Evolutionary conservation across 106 monocot genomes (phyloP).

Genomic region (Allium cepa): DNA sequence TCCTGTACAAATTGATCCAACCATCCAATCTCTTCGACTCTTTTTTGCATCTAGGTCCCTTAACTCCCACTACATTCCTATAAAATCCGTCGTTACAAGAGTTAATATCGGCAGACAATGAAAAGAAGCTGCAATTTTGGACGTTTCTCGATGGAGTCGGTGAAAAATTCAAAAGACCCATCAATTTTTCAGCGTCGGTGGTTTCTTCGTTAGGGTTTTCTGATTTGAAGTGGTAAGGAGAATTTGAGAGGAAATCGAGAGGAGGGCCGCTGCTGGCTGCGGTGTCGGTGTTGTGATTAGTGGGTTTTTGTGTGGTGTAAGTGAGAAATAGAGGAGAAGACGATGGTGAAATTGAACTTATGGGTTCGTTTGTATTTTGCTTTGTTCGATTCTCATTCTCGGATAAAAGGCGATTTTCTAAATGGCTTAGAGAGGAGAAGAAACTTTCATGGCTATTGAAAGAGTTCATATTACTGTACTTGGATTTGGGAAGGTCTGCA

Average conservation of each 20-base stretch:
- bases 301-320: not conserved
- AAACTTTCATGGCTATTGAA: not conserved
- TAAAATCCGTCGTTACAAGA: constrained; percentile 24
- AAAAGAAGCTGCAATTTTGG: not conserved
- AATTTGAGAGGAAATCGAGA: constrained; percentile 19
- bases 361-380: not conserved
- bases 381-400: not conserved
- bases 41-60: constrained; percentile 26
- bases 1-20: constrained; percentile 22
- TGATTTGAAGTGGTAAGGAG: not conserved
- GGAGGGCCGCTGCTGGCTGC: constrained; percentile 15
- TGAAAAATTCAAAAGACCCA: constrained; percentile 26
- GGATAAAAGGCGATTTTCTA: not conserved
- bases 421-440: constrained; percentile 5
- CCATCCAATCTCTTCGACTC: constrained; percentile 36
- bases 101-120: not conserved
- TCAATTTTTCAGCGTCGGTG: constrained; percentile 26
- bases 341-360: not conserved
- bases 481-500: no score
- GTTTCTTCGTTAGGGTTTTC: not conserved
- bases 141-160: not conserved
- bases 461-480: no score
- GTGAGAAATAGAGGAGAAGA: constrained; percentile 9
- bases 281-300: not conserved
- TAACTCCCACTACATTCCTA: constrained; percentile 18